Conservation (phyloP, 2,329 filamentous ascomycete genomes). For the Aspergillus pseudonomiae region DNA sequence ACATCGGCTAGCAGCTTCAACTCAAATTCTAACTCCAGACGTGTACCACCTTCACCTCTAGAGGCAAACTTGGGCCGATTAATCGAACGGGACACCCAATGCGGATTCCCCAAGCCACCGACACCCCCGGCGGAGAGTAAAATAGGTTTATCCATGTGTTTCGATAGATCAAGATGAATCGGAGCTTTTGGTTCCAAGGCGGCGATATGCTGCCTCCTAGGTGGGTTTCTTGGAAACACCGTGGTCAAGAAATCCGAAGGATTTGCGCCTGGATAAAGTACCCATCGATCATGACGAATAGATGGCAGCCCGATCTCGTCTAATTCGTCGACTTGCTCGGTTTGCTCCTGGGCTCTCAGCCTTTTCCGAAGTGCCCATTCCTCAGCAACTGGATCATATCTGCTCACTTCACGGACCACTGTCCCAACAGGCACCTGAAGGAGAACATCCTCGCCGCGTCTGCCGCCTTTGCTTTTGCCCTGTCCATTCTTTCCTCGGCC, state of each 20-base stretch:
- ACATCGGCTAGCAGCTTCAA: conserved; percentile 95
- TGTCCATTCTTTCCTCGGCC: conserved; percentile 50
- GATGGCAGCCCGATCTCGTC: conserved; percentile 47
- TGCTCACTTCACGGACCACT: conserved; percentile 78
- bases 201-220: conserved; percentile 59
- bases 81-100: conserved; percentile 79
- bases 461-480: conserved; percentile 60
- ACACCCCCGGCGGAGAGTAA: conserved; percentile 84
- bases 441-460: conserved; percentile 81
- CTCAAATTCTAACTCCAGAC: conserved; percentile 81
- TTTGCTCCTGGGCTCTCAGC: conserved; percentile 59
- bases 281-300: conserved; percentile 71
- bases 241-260: conserved; percentile 68
- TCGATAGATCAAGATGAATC: conserved; percentile 71
- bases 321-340: conserved; percentile 38
- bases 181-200: conserved; percentile 73
- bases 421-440: conserved; percentile 93
- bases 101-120: conserved; percentile 89
- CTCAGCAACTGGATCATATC: conserved; percentile 75
- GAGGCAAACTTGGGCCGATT: conserved; percentile 85
- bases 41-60: conserved; percentile 77
- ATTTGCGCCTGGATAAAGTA: conserved; percentile 80
- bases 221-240: conserved; percentile 60
- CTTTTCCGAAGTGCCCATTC: conserved; percentile 51
- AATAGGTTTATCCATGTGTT: conserved; percentile 79